Evolutionary conservation across 352 stramenopile species (phyloP).

Genomic region (Pythium insidiosum): DNA sequence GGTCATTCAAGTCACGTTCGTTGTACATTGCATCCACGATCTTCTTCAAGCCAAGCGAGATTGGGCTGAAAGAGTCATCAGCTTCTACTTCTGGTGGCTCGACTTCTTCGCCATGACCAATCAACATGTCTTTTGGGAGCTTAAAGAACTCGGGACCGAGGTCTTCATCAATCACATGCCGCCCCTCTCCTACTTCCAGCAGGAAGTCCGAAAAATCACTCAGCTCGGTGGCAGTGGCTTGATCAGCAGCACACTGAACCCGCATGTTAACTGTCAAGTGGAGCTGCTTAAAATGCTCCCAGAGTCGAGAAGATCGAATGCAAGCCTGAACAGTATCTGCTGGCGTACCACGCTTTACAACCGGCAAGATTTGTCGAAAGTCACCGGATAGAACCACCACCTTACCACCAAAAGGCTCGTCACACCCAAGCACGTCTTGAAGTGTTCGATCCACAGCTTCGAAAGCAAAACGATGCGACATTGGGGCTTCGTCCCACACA

Average conservation of each 20-base stretch:
- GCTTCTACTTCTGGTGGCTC: not conserved
- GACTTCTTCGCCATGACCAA: not conserved
- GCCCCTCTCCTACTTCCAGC: slow-evolving; percentile 5
- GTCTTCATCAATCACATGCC: not conserved
- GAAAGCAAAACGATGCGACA: too few species aligned
- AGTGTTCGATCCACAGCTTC: too few species aligned
- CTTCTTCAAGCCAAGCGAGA: not conserved
- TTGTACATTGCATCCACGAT: slow-evolving; percentile 9
- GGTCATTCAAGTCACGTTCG: slow-evolving; percentile 2
- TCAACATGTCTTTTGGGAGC: slow-evolving; percentile 5
- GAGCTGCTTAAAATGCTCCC: not conserved
- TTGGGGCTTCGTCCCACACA: too few species aligned
- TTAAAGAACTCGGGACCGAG: slow-evolving; percentile 8
- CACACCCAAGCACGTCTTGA: too few species aligned
- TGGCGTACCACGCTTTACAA: not conserved
- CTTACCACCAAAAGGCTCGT: too few species aligned
- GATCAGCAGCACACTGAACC: not conserved
- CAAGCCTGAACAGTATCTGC: not conserved
- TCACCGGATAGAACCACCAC: not conserved
- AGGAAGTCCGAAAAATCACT: not conserved
- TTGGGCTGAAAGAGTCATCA: not conserved
- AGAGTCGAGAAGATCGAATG: not conserved
- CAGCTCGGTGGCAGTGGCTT: not conserved
- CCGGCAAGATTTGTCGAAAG: slow-evolving; percentile 1
- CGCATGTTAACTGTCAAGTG: slow-evolving; percentile 2